Evolutionary conservation across 2,329 filamentous ascomycete species (phyloP).

Genomic region (Sclerotinia spermophila): DNA sequence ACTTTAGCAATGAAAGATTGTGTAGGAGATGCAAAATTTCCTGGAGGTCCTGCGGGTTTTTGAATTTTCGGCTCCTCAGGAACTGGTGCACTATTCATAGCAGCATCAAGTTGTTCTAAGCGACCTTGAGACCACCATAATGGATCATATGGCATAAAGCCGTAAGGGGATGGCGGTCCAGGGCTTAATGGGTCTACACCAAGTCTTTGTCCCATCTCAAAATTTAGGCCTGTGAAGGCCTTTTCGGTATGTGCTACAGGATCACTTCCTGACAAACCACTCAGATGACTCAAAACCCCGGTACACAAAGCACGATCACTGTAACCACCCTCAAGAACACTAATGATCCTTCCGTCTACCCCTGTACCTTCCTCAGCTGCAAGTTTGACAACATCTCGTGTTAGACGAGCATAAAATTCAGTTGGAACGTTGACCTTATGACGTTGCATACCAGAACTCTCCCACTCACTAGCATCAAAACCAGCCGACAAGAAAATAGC

Average conservation of each 20-base stretch:
- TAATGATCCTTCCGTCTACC: conserved; percentile 82
- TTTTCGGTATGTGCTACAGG: conserved; percentile 40
- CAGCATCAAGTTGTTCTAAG: conserved; percentile 66
- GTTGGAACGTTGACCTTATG: conserved; percentile 96
- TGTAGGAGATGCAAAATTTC: conserved; percentile 83
- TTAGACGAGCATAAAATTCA: conserved; percentile 90
- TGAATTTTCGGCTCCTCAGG: conserved; percentile 47
- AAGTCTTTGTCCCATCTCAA: conserved; percentile 55
- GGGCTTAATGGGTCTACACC: conserved; percentile 33
- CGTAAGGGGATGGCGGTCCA: conserved; percentile 18
- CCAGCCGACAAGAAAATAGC: conserved; percentile 94
- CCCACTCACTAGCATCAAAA: conserved; percentile 96
- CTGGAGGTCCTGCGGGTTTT: conserved; percentile 51
- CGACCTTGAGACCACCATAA: conserved; percentile 67
- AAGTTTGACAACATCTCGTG: conserved; percentile 76
- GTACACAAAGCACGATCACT: conserved; percentile 87
- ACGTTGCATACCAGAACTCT: conserved; percentile 87
- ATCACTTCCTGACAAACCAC: conserved; percentile 66
- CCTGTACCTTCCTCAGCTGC: conserved; percentile 74
- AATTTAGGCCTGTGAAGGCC: conserved; percentile 47
- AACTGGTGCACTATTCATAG: conserved; percentile 50
- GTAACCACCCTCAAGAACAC: conserved; percentile 93
- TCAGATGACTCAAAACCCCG: conserved; percentile 85
- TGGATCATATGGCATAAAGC: conserved; percentile 54
- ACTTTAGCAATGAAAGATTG: conserved; percentile 83